A percentile compares a stretch with the other conserved stretches of the same genome.
Evolutionary conservation across 352 stramenopile species (phyloP).

Genomic region (Phytophthora crassamura): DNA sequence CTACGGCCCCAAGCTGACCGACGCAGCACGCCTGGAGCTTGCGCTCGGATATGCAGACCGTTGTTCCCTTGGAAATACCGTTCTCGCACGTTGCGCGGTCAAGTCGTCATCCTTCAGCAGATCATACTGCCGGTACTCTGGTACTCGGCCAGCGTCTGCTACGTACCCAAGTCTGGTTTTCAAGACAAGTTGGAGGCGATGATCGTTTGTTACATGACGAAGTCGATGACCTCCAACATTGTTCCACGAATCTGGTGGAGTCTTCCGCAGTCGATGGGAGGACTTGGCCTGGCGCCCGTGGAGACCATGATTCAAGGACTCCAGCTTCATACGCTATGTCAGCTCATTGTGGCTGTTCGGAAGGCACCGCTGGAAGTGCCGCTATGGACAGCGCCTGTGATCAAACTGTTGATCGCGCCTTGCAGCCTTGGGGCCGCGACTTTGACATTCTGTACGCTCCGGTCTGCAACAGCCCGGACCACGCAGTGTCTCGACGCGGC

Average conservation of each 20-base stretch:
- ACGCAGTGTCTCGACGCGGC: not conserved
- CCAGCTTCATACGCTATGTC: not conserved
- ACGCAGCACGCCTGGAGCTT: not conserved
- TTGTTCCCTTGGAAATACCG: conserved; percentile 4
- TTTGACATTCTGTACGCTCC: not conserved
- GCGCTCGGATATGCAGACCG: not conserved
- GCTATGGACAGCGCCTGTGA: not conserved
- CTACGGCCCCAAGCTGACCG: not conserved
- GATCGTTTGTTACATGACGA: too few relatives aligned
- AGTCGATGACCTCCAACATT: too few relatives aligned
- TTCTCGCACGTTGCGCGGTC: not conserved
- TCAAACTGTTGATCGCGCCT: not conserved
- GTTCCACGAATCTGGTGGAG: not conserved
- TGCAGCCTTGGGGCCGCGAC: not conserved
- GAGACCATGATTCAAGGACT: not conserved
- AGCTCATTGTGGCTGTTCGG: not conserved
- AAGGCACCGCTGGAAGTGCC: not conserved
- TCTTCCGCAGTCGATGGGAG: not conserved
- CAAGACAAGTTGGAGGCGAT: too few relatives aligned
- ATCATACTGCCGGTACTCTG: conserved; percentile 3
- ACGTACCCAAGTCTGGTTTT: too few relatives aligned
- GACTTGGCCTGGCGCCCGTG: not conserved
- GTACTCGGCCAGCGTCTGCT: not conserved
- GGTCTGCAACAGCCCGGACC: not conserved
- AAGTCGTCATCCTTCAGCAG: not conserved